Conservation (phyloP, 805 yeast species). For the Jamesozyma rosinii region DNA sequence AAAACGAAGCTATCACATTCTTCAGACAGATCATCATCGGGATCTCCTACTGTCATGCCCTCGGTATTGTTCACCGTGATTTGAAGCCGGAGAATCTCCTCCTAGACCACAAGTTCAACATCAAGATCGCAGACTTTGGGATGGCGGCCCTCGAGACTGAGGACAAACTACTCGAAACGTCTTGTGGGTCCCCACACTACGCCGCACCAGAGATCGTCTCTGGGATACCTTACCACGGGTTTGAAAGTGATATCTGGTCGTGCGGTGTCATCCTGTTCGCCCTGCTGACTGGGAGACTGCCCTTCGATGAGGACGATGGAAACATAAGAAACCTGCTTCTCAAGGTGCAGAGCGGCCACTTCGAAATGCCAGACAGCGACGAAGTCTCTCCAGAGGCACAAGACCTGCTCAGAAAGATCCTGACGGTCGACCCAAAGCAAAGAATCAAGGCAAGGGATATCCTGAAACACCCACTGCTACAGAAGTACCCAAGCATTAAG, state of each 20-base stretch:
- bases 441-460: constrained; percentile 76
- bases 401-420: constrained; percentile 73
- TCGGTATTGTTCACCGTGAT: constrained; percentile 83
- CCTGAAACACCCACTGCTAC: constrained; percentile 69
- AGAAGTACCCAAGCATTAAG: constrained; percentile 47
- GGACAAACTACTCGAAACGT: constrained; percentile 77
- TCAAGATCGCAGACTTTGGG: constrained; percentile 96
- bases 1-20: constrained; percentile 80
- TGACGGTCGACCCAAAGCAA: constrained; percentile 69
- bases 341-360: constrained; percentile 87
- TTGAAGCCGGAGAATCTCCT: constrained; percentile 73
- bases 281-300: constrained; percentile 84
- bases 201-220: constrained; percentile 98
- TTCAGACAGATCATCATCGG: constrained; percentile 82
- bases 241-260: constrained; percentile 96
- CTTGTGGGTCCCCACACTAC: constrained; percentile 97
- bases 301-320: constrained; percentile 81
- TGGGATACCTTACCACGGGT: constrained; percentile 91
- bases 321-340: constrained; percentile 76
- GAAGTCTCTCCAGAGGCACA: constrained; percentile 76
- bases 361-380: constrained; percentile 66
- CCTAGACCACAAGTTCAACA: constrained; percentile 74
- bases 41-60: constrained; percentile 73
- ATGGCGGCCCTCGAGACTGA: constrained; percentile 94
- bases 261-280: constrained; percentile 95